Evolutionary conservation across 352 stramenopile species (phyloP).

Genomic region (Phytophthora meadii): DNA sequence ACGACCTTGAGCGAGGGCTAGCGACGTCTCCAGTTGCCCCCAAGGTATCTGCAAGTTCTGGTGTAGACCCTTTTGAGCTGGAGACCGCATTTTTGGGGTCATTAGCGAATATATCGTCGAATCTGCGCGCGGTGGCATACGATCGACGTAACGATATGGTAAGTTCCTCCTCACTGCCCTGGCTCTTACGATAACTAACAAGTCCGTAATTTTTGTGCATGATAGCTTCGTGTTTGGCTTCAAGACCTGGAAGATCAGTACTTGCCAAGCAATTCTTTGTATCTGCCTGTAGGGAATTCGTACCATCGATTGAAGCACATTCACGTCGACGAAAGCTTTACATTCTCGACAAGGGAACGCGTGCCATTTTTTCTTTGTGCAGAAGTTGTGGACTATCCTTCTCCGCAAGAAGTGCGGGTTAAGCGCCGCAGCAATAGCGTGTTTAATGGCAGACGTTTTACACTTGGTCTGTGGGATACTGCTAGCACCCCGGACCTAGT

Average conservation of each 20-base stretch:
- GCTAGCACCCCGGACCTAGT: conserved; percentile 45
- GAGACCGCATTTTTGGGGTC: conserved; percentile 74
- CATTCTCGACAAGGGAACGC: conserved; percentile 83
- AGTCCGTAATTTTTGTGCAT: neutral
- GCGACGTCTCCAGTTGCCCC: conserved; percentile 12
- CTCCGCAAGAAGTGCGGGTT: conserved; percentile 32
- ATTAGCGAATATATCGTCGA: conserved; percentile 80
- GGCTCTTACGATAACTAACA: neutral
- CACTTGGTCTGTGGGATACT: conserved; percentile 70
- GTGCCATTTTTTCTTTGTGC: conserved; percentile 82
- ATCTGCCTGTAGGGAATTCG: conserved; percentile 78
- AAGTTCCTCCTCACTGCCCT: conserved; percentile 1
- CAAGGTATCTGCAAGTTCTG: conserved; percentile 13
- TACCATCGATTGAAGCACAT: conserved; percentile 82
- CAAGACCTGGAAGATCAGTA: conserved; percentile 71
- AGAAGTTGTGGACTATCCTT: conserved; percentile 80
- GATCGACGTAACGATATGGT: conserved; percentile 75
- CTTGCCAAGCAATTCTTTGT: conserved; percentile 81
- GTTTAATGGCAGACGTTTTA: conserved; percentile 67
- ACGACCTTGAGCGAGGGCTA: conserved; percentile 55
- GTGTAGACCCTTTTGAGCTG: conserved; percentile 67
- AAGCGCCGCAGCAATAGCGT: conserved; percentile 57
- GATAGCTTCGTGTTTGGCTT: conserved; percentile 72
- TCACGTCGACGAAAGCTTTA: conserved; percentile 84
- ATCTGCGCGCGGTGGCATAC: conserved; percentile 67